Evolutionary conservation across 2,329 filamentous ascomycete genomes (phyloP).

Genomic region (Neonectria faginata): DNA sequence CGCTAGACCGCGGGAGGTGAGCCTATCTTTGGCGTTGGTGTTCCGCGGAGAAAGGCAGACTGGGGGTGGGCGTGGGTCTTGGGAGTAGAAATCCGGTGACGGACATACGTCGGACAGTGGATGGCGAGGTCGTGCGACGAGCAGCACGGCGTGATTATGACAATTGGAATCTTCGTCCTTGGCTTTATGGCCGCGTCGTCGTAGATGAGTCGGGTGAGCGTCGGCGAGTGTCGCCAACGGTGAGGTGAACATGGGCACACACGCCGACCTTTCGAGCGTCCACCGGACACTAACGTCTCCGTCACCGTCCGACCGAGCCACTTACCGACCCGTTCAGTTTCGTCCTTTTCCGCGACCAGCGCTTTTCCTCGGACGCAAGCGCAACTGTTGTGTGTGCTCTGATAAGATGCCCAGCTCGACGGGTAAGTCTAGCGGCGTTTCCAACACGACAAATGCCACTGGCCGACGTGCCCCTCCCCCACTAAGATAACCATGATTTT

Average conservation of each 20-base stretch:
- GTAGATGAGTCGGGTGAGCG: not conserved
- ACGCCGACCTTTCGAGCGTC: not conserved
- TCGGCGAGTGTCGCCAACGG: not conserved
- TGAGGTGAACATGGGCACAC: not conserved
- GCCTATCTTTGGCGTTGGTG: slow-evolving; percentile 3
- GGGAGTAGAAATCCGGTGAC: slow-evolving; percentile 27
- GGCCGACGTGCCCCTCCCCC: not conserved
- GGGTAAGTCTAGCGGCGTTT: not conserved
- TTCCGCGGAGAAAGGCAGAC: slow-evolving; percentile 42
- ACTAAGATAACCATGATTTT: not conserved
- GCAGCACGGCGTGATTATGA: slow-evolving; percentile 22
- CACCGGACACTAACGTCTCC: not conserved
- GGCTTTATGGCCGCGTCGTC: not conserved
- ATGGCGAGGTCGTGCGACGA: slow-evolving; percentile 31
- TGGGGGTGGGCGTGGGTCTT: slow-evolving; percentile 21
- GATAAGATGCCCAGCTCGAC: slow-evolving; percentile 15
- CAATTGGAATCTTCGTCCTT: slow-evolving; percentile 22
- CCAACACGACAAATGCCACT: slow-evolving; percentile 5
- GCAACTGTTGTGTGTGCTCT: slow-evolving; percentile 8
- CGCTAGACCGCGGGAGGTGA: not conserved
- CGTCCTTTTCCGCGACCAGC: slow-evolving; percentile 5
- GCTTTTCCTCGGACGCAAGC: slow-evolving; percentile 26
- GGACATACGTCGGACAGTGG: slow-evolving; percentile 41
- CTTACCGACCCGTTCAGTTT: slow-evolving; percentile 1
- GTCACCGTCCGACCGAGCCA: not conserved